These are phyloP conservation scores for Metrosideros polymorpha DNA, from an alignment of 441 rosid genomes.

Conservation along the genomic window DNA sequence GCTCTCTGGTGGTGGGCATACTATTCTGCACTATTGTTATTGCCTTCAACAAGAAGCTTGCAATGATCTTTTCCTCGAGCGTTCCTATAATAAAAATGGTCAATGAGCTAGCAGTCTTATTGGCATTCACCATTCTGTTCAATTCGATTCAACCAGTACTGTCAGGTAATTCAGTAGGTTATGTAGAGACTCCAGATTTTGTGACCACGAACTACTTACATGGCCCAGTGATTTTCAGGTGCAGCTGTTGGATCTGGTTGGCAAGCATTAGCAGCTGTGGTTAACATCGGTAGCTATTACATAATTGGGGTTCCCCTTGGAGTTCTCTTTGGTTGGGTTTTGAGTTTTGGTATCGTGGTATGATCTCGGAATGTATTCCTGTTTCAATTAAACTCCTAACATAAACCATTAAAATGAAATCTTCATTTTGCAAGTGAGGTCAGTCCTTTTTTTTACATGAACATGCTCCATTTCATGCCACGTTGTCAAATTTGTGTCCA, in stretches of 20 bases:
- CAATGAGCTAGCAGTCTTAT: not conserved
- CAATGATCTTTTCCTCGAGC: not conserved
- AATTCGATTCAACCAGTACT: not conserved
- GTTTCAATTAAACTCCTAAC: not conserved
- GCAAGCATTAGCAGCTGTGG: not conserved
- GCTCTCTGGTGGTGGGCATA: not conserved
- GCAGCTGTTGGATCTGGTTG: slow-evolving; percentile 1
- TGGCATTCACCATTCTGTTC: not conserved
- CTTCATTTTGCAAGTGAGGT: not conserved
- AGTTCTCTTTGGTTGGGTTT: not conserved
- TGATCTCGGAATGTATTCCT: not conserved
- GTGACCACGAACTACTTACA: not conserved
- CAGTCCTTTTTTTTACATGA: not conserved
- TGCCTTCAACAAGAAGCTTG: not conserved
- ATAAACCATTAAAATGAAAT: not conserved
- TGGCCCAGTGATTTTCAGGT: not conserved
- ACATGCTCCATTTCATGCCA: not conserved
- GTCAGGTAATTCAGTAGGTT: not conserved
- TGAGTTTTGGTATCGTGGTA: not conserved
- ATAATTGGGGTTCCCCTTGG: not conserved
- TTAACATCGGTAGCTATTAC: not conserved
- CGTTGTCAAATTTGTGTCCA: not conserved
- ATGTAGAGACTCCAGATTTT: not conserved
- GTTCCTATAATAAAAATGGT: not conserved
- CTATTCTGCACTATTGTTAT: not conserved